Evolutionary conservation across 2,329 filamentous ascomycete genomes (phyloP).

Genomic region (Chalaropsis ovoidea): DNA sequence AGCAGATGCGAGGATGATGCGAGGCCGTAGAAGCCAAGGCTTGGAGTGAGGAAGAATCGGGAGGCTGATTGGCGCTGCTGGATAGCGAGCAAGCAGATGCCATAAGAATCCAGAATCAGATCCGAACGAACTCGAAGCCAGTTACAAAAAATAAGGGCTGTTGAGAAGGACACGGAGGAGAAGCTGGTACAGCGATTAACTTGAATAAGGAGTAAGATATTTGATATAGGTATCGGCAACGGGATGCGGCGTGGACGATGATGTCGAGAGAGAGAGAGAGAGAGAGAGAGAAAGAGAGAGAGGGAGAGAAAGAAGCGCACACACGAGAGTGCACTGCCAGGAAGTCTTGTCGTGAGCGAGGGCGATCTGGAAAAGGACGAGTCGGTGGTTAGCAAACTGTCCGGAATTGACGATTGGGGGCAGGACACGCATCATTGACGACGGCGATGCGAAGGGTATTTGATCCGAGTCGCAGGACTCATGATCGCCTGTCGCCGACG

Average conservation of each 20-base stretch:
- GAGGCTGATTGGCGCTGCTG: slow-evolving; percentile 19
- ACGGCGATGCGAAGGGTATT: neutral
- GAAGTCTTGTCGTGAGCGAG: slow-evolving; percentile 8
- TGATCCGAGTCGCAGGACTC: neutral
- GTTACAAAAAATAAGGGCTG: neutral
- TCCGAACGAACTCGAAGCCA: slow-evolving; percentile 9
- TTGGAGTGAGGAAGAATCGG: slow-evolving; percentile 21
- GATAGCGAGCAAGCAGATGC: slow-evolving; percentile 20
- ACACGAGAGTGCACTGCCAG: neutral
- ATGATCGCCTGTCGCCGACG: neutral
- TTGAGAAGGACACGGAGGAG: neutral
- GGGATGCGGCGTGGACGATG: slow-evolving; percentile 2
- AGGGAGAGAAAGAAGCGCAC: slow-evolving; percentile 8
- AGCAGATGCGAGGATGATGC: slow-evolving; percentile 16
- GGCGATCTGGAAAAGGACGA: neutral
- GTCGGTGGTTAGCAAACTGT: neutral
- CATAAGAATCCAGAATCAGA: slow-evolving; percentile 21
- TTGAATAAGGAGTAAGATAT: neutral
- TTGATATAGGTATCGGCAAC: slow-evolving; percentile 17
- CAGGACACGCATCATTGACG: neutral
- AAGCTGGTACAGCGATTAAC: neutral
- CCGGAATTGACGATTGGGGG: neutral
- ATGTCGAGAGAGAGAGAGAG: neutral
- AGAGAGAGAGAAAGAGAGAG: no score
- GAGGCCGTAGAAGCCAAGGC: slow-evolving; percentile 18